Base-by-base conservation (phyloP, 805 yeast species). In the Candida fluviatilis region DNA sequence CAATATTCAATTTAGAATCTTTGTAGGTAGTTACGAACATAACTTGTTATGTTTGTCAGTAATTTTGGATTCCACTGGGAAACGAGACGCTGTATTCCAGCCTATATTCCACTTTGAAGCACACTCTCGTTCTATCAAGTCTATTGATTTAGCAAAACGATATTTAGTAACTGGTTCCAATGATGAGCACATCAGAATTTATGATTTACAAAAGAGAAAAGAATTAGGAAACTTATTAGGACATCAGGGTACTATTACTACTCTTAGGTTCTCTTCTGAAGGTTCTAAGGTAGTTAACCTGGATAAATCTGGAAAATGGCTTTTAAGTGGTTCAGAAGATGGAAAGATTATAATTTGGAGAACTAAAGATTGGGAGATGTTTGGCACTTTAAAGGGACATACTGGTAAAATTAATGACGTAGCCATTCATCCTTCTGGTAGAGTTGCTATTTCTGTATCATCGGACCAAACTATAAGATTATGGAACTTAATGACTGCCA, bases 71-170 rank as follows among this genome's bases (percentile, higher is more conserved):
- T 51, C 53, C 2, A 41, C 39, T 10, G 41, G 51, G n/a, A 31
- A 47, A 5, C 62, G 61, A 37, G 67, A 73, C 6, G 81, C 89
- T 1, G 70, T 86, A 7, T 93, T 93, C 65, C 89, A 88, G 33
- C 96, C 98, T 2, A 82, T 93, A 31, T 93, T 93, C 69, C 97
- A 93, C 59, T 91, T 93, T 63, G 88, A 91, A 51, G 95, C 99
- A 1, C 99, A 93, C 62, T 71, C 96, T 0, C 72, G 88, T 36
- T 84, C 96, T 25, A 87, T 93, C 39, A 83, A 90, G 58, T 74
- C 93, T 34, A 71, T 93, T 48, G 96, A 91, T 46, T 68, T 81
- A 15, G 86, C 93, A 19, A 83, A 78, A 51, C 71, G 96, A 53
- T 89, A 88, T 55, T 66, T 93, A 30, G 97, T 89, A 3, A 84